Base-by-base conservation (phyloP, 148 eudicot genomes). In the Drosera capensis region DNA sequence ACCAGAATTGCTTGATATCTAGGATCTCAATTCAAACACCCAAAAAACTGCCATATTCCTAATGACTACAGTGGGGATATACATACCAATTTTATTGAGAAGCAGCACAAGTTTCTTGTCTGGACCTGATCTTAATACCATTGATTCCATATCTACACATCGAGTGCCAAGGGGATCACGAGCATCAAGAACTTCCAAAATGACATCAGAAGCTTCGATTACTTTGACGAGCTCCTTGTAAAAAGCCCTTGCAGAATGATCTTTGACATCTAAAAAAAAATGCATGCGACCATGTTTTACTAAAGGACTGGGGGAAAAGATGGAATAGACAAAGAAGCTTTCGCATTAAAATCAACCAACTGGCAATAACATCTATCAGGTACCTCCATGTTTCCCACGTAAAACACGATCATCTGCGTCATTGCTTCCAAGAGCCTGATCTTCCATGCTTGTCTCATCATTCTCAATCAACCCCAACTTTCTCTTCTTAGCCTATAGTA, bases 161-260 rank as follows among this genome's bases (percentile, higher is more conserved):
- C 95, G 82, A 46, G 94, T 78, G 24, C 99, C 99, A 54, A 84
- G 68, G 20, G 99, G 99, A 63, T 90, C 99, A 45, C 99, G 81
- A 51, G 95, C 99, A 85, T 90, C 99, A 51, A 90, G 77, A 55
- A 90, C 95, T 63, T 90, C 94, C 64, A 90, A 65, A 55, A 90
- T 78, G 39, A 90, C 95, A 81, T 90, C 95, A 43, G 99, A 90
- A 26, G 75, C 79, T 45, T 90, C 99, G 48, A 90, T 68, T 40
- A 90, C 99, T 63, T 90, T 90, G 55, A 71, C 82, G 56, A 90
- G 76, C 70, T 90, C 99, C 71, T 81, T 90, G 78, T 85, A 90
- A 51, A 90, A 90, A 17, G 76, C 68, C 68, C 79, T 73, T 37
- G 85, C 99, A 40, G 95, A 72, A 54, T 70, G 72, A 42, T 90